Evolutionary conservation across 257 asterid species (phyloP), one percentile per base, ranked within the genome.

Genomic region (Solanum sitiens): DNA sequence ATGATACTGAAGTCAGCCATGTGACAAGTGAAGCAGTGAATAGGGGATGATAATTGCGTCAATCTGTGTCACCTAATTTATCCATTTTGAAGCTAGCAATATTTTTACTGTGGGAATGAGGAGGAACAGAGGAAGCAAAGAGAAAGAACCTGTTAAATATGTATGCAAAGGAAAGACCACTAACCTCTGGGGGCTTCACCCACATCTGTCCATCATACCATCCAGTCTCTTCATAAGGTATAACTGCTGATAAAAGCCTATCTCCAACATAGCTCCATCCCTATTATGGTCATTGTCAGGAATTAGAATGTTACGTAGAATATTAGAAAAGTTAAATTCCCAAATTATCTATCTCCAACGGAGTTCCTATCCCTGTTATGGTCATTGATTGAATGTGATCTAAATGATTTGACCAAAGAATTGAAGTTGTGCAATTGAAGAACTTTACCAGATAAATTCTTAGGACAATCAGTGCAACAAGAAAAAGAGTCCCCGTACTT

Each of bases 171-270:
- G 87, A 63, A 67, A 32, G 32, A 86, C 61, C 63, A 53, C 94
- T 83, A 70, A 95, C 98, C 96, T 96, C 98, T 16, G 98, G 99
- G 88, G 98, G 99, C 88, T 95, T 94, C 59, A 95, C 99, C 98
- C 99, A 95, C 98, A 96, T 94, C 90, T 95, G 99, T 25, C 98
- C 98, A 86, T 95, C 98, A 27, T 95, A 95, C 98, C 99, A 94
- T 84, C 98, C 99, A 25, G 91, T 96, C 91, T 95, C 98, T 93
- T 96, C 98, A 68, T 96, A 94, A 14, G 98, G 98, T 88, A 95
- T 89, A 85, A 95, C 98, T 13, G 98, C 98, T 8, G 98, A 94
- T 75, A 95, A 92, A 89, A 95, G 98, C 88, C 98, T 91, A 27
- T 96, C 98, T 1, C 99, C 98, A 45, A 94, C 98, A 87, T 95